Evolutionary conservation across 2,329 filamentous ascomycete genomes (phyloP).

Genomic region (Penicillium sp.): DNA sequence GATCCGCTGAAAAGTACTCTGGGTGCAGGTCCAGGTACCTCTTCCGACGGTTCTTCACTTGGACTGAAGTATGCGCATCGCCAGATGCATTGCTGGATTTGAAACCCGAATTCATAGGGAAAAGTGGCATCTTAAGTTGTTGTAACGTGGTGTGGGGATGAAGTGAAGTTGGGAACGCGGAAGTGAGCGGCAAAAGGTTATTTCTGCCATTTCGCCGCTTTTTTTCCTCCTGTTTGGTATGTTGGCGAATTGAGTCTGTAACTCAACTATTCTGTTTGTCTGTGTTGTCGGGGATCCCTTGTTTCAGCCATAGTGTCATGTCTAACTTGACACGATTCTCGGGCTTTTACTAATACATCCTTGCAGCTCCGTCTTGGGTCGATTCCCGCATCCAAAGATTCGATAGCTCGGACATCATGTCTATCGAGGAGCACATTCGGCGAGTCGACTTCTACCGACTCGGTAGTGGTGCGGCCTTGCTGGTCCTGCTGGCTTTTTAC

Average conservation of each 20-base stretch:
- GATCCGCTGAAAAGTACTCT: constrained; percentile 63
- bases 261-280: constrained; percentile 6
- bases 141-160: constrained; percentile 12
- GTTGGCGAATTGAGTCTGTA: constrained; percentile 18
- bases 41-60: constrained; percentile 69
- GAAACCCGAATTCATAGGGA: constrained; percentile 33
- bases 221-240: constrained; percentile 15
- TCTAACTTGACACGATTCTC: background rate
- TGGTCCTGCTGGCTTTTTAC: constrained; percentile 39
- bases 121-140: constrained; percentile 33
- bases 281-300: background rate
- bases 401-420: constrained; percentile 23
- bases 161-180: constrained; percentile 23
- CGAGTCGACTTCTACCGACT: constrained; percentile 26
- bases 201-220: constrained; percentile 18
- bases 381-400: constrained; percentile 6
- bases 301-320: background rate
- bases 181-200: constrained; percentile 28
- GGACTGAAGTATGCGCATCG: constrained; percentile 38
- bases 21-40: constrained; percentile 70
- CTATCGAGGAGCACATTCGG: constrained; percentile 23
- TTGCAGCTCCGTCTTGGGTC: constrained; percentile 5
- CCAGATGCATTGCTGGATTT: constrained; percentile 9
- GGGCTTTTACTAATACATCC: constrained; percentile 3
- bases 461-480: constrained; percentile 29